Conservation (phyloP, 306 rosid genomes). For the Casuarina glauca region DNA sequence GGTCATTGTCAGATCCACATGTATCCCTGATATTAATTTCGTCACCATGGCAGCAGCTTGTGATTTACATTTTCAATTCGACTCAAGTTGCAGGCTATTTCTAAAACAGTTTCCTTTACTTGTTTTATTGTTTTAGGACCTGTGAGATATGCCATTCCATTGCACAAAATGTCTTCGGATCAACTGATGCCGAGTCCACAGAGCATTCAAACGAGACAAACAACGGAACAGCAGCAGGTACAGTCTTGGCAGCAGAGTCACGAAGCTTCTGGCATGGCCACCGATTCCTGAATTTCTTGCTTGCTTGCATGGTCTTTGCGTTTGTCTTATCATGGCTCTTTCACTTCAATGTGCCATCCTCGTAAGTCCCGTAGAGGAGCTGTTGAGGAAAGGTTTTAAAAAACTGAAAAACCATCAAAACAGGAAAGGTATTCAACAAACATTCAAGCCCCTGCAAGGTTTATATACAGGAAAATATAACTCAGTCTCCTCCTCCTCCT, state of each 20-base stretch:
- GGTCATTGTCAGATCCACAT: background rate
- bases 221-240: slow-evolving; percentile 42
- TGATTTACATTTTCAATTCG: background rate
- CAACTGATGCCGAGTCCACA: slow-evolving; percentile 52
- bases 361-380: slow-evolving; percentile 28
- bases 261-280: slow-evolving; percentile 93
- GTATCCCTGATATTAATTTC: background rate
- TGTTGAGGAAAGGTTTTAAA: slow-evolving; percentile 4
- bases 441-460: slow-evolving; percentile 25
- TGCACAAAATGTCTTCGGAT: slow-evolving; percentile 68
- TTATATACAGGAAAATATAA: slow-evolving; percentile 20
- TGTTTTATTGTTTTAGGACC: slow-evolving; percentile 48
- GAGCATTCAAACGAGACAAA: slow-evolving; percentile 55
- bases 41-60: background rate
- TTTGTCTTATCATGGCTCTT: slow-evolving; percentile 97
- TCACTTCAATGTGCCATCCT: slow-evolving; percentile 73
- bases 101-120: slow-evolving; percentile 3
- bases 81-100: background rate
- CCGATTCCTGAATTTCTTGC: slow-evolving; percentile 85
- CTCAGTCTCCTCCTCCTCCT: slow-evolving; percentile 13
- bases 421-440: slow-evolving; percentile 15
- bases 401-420: slow-evolving; percentile 11
- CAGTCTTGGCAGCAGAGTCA: slow-evolving; percentile 53
- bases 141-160: slow-evolving; percentile 89
- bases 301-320: slow-evolving; percentile 93